A percentile compares a stretch with the other conserved stretches of the same genome.
phyloP scores from a whole-genome alignment of 176 grass and related monocot genomes.

The Thalia dealbata region DNA sequence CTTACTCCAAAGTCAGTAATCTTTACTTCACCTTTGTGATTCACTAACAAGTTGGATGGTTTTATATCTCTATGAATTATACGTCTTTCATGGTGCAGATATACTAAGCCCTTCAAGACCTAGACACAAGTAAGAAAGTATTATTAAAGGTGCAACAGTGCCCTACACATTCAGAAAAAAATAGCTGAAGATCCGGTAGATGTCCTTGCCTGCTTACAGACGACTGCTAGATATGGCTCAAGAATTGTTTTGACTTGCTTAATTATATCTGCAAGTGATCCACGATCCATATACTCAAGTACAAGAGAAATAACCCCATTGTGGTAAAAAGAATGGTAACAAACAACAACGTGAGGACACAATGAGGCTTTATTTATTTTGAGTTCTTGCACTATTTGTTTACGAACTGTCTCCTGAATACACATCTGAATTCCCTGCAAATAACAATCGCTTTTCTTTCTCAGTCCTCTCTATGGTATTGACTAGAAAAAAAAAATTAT shows the following conservation, averaged over 20 bases:
- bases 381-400: constrained; percentile 96
- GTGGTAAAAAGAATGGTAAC: constrained; percentile 94
- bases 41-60: constrained; percentile 88
- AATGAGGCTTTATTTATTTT: constrained; percentile 94
- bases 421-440: constrained; percentile 91
- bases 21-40: constrained; percentile 90
- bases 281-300: constrained; percentile 93
- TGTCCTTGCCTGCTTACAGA: constrained; percentile 74
- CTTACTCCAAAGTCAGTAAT: constrained; percentile 95
- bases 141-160: not conserved
- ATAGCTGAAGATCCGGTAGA: not conserved
- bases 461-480: not conserved
- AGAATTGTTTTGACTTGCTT: constrained; percentile 97
- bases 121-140: constrained; percentile 9
- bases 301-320: constrained; percentile 98
- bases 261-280: constrained; percentile 83
- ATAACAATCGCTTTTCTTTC: constrained; percentile 10
- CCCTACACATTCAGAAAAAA: too few species aligned
- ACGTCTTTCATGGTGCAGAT: constrained; percentile 91
- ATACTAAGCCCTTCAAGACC: constrained; percentile 91
- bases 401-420: constrained; percentile 84
- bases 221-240: constrained; percentile 84
- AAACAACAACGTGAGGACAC: constrained; percentile 68
- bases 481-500: not conserved
- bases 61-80: constrained; percentile 97